phyloP scores from a whole-genome alignment of 2,329 filamentous ascomycete species.

The Didymella sp. region DNA sequence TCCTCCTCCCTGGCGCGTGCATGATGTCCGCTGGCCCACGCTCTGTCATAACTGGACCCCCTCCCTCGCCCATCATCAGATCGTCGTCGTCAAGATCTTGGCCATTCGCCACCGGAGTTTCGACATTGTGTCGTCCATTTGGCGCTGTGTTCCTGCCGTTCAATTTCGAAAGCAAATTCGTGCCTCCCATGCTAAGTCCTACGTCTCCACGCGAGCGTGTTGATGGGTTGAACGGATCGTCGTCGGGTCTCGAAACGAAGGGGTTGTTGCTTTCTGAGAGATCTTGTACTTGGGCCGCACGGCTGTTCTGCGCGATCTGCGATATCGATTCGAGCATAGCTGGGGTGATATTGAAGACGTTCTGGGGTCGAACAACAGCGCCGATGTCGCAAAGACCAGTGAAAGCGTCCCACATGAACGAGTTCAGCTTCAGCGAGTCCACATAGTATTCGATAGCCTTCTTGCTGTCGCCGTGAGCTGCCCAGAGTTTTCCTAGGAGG shows the following conservation, averaged over 20 bases:
- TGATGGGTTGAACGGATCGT: slow-evolving; percentile 56
- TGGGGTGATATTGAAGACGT: slow-evolving; percentile 80
- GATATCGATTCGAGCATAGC: slow-evolving; percentile 64
- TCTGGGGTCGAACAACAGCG: slow-evolving; percentile 79
- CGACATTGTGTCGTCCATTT: slow-evolving; percentile 46
- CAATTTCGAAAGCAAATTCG: slow-evolving; percentile 51
- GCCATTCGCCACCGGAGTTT: slow-evolving; percentile 58
- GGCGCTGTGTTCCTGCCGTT: slow-evolving; percentile 51
- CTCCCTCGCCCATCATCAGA: slow-evolving; percentile 50
- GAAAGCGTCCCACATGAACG: slow-evolving; percentile 99
- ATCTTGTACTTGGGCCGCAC: slow-evolving; percentile 27
- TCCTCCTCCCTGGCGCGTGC: slow-evolving; percentile 56
- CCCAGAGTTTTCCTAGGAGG: slow-evolving; percentile 85
- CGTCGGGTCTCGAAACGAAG: slow-evolving; percentile 47
- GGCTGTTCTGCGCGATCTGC: slow-evolving; percentile 34
- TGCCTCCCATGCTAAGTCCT: slow-evolving; percentile 46
- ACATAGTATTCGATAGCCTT: slow-evolving; percentile 88
- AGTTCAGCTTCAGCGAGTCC: slow-evolving; percentile 85
- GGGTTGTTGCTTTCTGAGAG: slow-evolving; percentile 35
- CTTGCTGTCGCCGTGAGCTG: slow-evolving; percentile 78
- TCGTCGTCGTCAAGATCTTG: slow-evolving; percentile 53
- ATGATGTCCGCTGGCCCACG: slow-evolving; percentile 52
- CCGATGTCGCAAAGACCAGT: slow-evolving; percentile 82
- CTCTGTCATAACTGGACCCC: slow-evolving; percentile 42
- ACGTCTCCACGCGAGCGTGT: slow-evolving; percentile 41